Evolutionary conservation across 805 yeast species (phyloP).

Genomic region (Lipomyces yamanashiensis): DNA sequence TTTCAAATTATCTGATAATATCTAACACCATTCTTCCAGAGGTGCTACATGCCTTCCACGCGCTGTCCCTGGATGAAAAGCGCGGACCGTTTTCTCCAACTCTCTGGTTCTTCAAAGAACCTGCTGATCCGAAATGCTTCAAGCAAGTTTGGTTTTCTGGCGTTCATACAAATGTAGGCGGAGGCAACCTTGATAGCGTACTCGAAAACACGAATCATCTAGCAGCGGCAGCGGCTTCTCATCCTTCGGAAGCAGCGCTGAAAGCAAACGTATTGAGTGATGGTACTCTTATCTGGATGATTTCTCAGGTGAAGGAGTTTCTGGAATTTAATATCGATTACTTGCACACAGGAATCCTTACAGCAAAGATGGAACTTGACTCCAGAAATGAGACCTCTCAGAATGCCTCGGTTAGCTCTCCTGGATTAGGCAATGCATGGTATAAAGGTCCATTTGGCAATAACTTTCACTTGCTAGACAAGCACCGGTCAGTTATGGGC

Average conservation of each 20-base stretch:
- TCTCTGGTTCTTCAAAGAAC: constrained; percentile 24
- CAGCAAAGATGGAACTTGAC: neutral
- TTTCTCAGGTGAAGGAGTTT: constrained; percentile 16
- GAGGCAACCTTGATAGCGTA: constrained; percentile 15
- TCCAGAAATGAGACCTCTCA: too few relatives aligned
- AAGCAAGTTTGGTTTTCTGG: constrained; percentile 36
- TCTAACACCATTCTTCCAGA: constrained; percentile 7
- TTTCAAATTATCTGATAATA: neutral
- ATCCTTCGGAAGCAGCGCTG: neutral
- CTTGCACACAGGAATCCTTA: constrained; percentile 12
- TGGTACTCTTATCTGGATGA: constrained; percentile 33
- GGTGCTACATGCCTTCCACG: constrained; percentile 32
- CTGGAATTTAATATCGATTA: constrained; percentile 14
- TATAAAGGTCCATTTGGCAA: constrained; percentile 24
- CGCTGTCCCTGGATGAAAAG: constrained; percentile 28
- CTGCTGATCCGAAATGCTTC: neutral
- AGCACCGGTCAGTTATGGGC: constrained; percentile 8
- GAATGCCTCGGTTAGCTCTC: too few relatives aligned
- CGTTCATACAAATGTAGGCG: constrained; percentile 28
- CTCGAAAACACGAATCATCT: constrained; percentile 16
- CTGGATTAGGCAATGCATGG: constrained; percentile 15
- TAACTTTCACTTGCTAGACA: neutral
- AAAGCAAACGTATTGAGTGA: constrained; percentile 23
- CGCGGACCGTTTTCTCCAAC: constrained; percentile 23
- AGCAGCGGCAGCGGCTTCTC: neutral